phyloP scores from a whole-genome alignment of 345 rosid genomes.

The Limnanthes douglasii region DNA sequence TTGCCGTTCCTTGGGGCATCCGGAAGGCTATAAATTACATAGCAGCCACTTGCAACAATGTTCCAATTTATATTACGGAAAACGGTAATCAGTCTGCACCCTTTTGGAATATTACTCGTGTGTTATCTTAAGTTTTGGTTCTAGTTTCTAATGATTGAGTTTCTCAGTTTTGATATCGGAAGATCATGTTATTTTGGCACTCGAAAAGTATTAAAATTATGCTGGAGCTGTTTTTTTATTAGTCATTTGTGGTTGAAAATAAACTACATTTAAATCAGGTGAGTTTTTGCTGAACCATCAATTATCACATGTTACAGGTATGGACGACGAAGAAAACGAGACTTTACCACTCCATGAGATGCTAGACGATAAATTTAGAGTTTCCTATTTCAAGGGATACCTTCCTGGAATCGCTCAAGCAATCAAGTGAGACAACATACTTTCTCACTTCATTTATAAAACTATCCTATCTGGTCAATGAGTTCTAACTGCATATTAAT shows the following conservation, averaged over 20 bases:
- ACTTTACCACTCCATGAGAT: conserved; percentile 48
- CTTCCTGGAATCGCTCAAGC: conserved; percentile 58
- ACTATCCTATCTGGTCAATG: too few relatives aligned
- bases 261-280: neutral
- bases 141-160: too few relatives aligned
- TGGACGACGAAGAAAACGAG: conserved; percentile 76
- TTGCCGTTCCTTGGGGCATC: conserved; percentile 85
- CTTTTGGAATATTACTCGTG: too few relatives aligned
- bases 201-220: neutral
- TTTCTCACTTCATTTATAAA: conserved; percentile 1
- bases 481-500: too few relatives aligned
- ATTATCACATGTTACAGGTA: conserved; percentile 56
- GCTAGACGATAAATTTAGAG: conserved; percentile 77
- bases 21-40: conserved; percentile 57
- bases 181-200: neutral
- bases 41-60: conserved; percentile 39
- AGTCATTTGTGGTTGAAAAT: neutral
- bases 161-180: neutral
- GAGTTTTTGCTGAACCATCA: conserved; percentile 1
- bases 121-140: too few relatives aligned
- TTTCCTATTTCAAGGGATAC: conserved; percentile 49
- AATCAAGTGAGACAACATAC: conserved; percentile 35
- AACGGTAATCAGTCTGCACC: conserved; percentile 34
- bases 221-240: neutral
- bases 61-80: conserved; percentile 58